Evolutionary conservation across 208 protist species (phyloP).

Genomic region (Trypanosomatidae sp.): DNA sequence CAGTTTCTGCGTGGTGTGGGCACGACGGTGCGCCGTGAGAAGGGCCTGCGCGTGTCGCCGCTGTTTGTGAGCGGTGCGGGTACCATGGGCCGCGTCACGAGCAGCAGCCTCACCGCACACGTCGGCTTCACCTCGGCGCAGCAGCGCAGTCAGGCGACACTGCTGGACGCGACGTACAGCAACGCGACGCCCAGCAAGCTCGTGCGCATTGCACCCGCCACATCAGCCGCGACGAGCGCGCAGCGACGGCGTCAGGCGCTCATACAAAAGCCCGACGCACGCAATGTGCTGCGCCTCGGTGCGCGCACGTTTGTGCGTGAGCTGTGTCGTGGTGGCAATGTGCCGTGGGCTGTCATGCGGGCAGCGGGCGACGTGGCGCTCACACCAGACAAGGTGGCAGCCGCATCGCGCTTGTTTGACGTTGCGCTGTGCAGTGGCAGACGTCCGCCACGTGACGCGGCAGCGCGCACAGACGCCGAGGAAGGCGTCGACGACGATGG

Average conservation of each 20-base stretch:
- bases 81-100: slow-evolving; percentile 63
- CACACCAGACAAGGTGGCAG: slow-evolving; percentile 30
- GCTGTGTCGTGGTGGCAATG: slow-evolving; percentile 52
- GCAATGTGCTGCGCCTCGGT: slow-evolving; percentile 59
- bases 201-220: slow-evolving; percentile 59
- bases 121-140: slow-evolving; percentile 67
- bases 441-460: too few species aligned
- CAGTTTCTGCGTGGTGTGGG: slow-evolving; percentile 65
- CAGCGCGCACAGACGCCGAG: too few species aligned
- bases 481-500: too few species aligned
- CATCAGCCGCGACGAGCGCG: slow-evolving; percentile 32
- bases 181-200: slow-evolving; percentile 76
- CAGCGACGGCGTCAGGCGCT: slow-evolving; percentile 15
- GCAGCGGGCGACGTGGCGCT: slow-evolving; percentile 20
- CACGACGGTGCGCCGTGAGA: slow-evolving; percentile 63
- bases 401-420: slow-evolving; percentile 42
- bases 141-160: slow-evolving; percentile 46
- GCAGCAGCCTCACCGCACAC: slow-evolving; percentile 61
- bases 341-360: slow-evolving; percentile 81
- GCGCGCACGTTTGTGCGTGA: slow-evolving; percentile 75
- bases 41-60: slow-evolving; percentile 74
- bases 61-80: slow-evolving; percentile 56
- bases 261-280: slow-evolving; percentile 32
- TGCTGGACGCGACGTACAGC: slow-evolving; percentile 74
- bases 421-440: slow-evolving; percentile 30